Conservation (phyloP, 768 basidiomycete species). For the Boletus rubescentipes region DNA sequence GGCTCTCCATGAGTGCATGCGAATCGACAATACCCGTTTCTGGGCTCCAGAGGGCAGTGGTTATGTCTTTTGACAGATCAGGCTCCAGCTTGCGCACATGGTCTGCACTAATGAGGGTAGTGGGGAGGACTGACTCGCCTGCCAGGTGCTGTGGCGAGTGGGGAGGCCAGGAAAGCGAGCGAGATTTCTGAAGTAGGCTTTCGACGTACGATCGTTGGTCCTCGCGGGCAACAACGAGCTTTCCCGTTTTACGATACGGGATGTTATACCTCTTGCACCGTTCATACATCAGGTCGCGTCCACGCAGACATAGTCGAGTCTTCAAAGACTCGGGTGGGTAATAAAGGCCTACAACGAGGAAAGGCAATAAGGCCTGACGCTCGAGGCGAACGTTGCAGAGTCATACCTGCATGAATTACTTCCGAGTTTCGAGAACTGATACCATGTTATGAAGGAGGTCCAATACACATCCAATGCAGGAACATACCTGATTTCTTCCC, state of each 20-base stretch:
- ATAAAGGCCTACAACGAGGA: slow-evolving; percentile 59
- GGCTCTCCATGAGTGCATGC: slow-evolving; percentile 75
- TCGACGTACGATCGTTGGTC: slow-evolving; percentile 72
- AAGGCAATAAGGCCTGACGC: neutral
- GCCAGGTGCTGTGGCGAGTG: slow-evolving; percentile 31
- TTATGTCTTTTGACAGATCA: slow-evolving; percentile 68
- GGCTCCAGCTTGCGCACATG: slow-evolving; percentile 79
- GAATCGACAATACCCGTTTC: slow-evolving; percentile 91
- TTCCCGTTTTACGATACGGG: slow-evolving; percentile 73
- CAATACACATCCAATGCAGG: neutral
- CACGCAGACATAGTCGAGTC: slow-evolving; percentile 81
- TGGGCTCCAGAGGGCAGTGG: slow-evolving; percentile 74
- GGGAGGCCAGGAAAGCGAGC: slow-evolving; percentile 50
- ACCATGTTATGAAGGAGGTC: neutral
- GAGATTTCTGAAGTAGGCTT: slow-evolving; percentile 62
- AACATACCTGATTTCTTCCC: slow-evolving; percentile 81
- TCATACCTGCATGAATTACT: slow-evolving; percentile 84
- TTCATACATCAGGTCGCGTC: slow-evolving; percentile 80
- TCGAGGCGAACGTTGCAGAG: neutral
- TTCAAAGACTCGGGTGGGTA: slow-evolving; percentile 85
- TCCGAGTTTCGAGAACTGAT: slow-evolving; percentile 89
- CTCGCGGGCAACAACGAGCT: slow-evolving; percentile 81
- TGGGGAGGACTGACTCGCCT: slow-evolving; percentile 49
- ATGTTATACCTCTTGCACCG: slow-evolving; percentile 64
- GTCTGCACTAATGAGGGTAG: slow-evolving; percentile 63